Evolutionary conservation across 495 filamentous ascomycete species (phyloP), one percentile per base, ranked within the genome.

Genomic region (Penicillium atrosanguineum): DNA sequence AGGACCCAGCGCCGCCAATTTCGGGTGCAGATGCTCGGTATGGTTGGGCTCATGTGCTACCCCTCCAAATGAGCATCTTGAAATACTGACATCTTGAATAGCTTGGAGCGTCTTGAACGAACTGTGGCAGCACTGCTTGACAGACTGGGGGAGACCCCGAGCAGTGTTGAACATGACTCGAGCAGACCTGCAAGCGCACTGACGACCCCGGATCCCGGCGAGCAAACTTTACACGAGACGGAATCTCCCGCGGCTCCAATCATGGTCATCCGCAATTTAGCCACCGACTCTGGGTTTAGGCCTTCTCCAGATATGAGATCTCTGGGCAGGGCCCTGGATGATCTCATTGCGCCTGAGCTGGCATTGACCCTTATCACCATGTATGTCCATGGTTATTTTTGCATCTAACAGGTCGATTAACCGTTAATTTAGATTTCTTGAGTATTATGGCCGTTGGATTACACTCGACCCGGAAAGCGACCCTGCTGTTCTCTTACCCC

Each of bases 401-500:
- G 28, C 7, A 31, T 12, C 28, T 31, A 31, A 9, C 7, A 31
- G 28, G 1, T 31, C 28, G 11, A 31, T 9, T 31, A 12, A 31
- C 28, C 28, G 1, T 3, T 36, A 18, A 21, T 36, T 25, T 19
- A 64, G 62, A 20, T 64, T 64, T 36, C 50, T 62, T 7, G 53
- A 63, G 40, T 53, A 76, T 46, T 79, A 76, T 48, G 74, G 73
- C 7, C 62, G 72, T 5, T 79, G 75, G 74, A 70, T 77, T 20
- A 56, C 64, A 7, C 74, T 73, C 43, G 65, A 65, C 20, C 58
- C 63, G 0, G 61, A 66, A 6, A 56, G 54, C 18, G 56, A 70
- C 11, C 56, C 69, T 0, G 25, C 31, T 3, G 38, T 38, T 8
- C 47, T 77, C 6, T 53, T 76, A 1, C 40, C 52, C 20, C 56